A percentile compares a stretch with the other conserved stretches of the same genome.
These are phyloP conservation scores for Phytophthora crassamura DNA, from an alignment of 352 stramenopile genomes.

Conservation along the genomic window DNA sequence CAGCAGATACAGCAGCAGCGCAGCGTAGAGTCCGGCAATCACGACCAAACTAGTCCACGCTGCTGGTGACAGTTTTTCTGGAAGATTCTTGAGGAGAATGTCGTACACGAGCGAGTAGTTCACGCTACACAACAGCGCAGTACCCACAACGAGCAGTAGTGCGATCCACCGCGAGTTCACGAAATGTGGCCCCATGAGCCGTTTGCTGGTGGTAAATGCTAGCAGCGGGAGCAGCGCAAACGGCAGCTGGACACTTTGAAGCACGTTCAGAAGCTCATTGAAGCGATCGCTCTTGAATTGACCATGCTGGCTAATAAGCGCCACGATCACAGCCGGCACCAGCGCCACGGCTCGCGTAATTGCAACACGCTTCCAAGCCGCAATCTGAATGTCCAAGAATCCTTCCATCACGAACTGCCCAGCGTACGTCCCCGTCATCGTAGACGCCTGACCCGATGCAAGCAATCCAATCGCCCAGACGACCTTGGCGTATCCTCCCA, in stretches of 20 bases:
- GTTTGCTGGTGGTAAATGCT: slow-evolving; percentile 62
- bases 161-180: slow-evolving; percentile 43
- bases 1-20: slow-evolving; percentile 63
- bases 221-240: slow-evolving; percentile 89
- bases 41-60: slow-evolving; percentile 22
- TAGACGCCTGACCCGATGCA: slow-evolving; percentile 89
- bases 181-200: slow-evolving; percentile 73
- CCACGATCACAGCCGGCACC: slow-evolving; percentile 76
- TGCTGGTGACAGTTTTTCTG: slow-evolving; percentile 34
- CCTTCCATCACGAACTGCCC: slow-evolving; percentile 96
- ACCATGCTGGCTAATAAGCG: slow-evolving; percentile 58
- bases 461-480: slow-evolving; percentile 93
- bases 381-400: slow-evolving; percentile 89
- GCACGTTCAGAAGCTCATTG: slow-evolving; percentile 85
- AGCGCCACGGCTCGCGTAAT: slow-evolving; percentile 90
- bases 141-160: slow-evolving; percentile 46
- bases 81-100: slow-evolving; percentile 50
- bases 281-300: slow-evolving; percentile 70
- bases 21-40: slow-evolving; percentile 40
- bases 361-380: slow-evolving; percentile 83
- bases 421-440: slow-evolving; percentile 95
- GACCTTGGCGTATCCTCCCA: slow-evolving; percentile 67
- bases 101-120: slow-evolving; percentile 73
- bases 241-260: slow-evolving; percentile 89
- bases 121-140: slow-evolving; percentile 58